phyloP scores from a whole-genome alignment of 106 monocot species.

The Apostasia ramifera region DNA sequence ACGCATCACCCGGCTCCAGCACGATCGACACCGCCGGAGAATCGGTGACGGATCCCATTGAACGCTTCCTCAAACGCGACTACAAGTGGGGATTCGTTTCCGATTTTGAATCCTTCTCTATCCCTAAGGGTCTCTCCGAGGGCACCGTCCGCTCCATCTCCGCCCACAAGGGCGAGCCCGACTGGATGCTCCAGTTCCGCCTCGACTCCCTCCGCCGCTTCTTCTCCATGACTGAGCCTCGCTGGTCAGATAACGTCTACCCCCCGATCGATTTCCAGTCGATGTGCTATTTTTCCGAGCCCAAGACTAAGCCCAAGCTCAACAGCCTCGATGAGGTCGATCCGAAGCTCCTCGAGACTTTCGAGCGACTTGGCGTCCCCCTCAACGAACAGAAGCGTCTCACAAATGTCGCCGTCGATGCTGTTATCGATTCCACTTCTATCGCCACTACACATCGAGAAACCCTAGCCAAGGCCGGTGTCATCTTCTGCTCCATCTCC shows the following conservation, averaged over 20 bases:
- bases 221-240: constrained; percentile 48
- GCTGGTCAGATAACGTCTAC: constrained; percentile 85
- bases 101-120: constrained; percentile 81
- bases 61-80: constrained; percentile 23
- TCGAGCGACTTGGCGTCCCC: constrained; percentile 69
- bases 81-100: constrained; percentile 56
- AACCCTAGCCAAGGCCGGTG: constrained; percentile 59
- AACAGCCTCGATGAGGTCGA: constrained; percentile 74
- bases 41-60: constrained; percentile 1
- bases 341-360: constrained; percentile 62
- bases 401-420: constrained; percentile 83
- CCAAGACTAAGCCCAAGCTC: constrained; percentile 80
- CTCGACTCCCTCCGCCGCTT: constrained; percentile 57
- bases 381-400: constrained; percentile 86
- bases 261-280: constrained; percentile 71
- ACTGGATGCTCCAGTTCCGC: constrained; percentile 80
- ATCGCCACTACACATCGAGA: constrained; percentile 84
- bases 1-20: background rate
- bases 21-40: constrained; percentile 2
- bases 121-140: constrained; percentile 84
- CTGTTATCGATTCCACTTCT: constrained; percentile 84
- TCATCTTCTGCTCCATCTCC: constrained; percentile 93
- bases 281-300: constrained; percentile 78
- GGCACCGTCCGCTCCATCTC: constrained; percentile 77
- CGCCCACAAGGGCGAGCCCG: constrained; percentile 61